These are phyloP conservation scores for Akanthomyces uredinophilus DNA, from an alignment of 2,329 filamentous ascomycete species.

Conservation along the genomic window DNA sequence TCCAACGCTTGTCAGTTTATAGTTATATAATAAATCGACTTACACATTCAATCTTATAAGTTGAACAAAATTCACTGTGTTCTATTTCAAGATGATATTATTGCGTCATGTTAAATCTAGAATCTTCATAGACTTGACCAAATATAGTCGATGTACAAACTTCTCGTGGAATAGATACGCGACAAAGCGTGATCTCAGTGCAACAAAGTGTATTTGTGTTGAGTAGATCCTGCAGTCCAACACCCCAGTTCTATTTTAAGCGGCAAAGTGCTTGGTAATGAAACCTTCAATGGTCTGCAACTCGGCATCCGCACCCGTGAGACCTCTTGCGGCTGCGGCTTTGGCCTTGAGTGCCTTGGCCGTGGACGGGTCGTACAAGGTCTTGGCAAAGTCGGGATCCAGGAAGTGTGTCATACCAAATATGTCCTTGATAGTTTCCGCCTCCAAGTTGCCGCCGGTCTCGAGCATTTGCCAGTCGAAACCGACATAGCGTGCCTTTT, in stretches of 20 bases:
- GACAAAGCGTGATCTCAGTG: too few relatives aligned
- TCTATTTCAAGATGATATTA: too few relatives aligned
- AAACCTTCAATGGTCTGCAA: constrained; percentile 24
- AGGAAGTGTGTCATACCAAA: constrained; percentile 32
- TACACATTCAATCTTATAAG: too few relatives aligned
- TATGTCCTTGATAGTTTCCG: constrained; percentile 33
- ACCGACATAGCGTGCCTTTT: constrained; percentile 27
- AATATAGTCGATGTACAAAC: too few relatives aligned
- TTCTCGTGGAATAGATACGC: too few relatives aligned
- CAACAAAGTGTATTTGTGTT: too few relatives aligned
- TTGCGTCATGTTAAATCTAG: too few relatives aligned
- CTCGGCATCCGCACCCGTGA: constrained; percentile 18
- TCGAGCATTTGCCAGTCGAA: constrained; percentile 30
- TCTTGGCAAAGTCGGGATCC: constrained; percentile 28
- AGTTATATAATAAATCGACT: too few relatives aligned
- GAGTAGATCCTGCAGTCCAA: too few relatives aligned
- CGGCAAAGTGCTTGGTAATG: constrained; percentile 21
- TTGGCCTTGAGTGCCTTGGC: constrained; percentile 26
- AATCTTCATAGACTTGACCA: too few relatives aligned
- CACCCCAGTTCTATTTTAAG: background rate
- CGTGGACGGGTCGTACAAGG: constrained; percentile 23
- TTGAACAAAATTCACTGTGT: too few relatives aligned
- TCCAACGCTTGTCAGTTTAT: too few relatives aligned
- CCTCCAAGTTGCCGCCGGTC: constrained; percentile 26
- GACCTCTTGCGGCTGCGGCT: constrained; percentile 24